These are phyloP conservation scores for Triticum monococcum DNA, from an alignment of 176 grass and related monocot species.

Conservation along the genomic window DNA sequence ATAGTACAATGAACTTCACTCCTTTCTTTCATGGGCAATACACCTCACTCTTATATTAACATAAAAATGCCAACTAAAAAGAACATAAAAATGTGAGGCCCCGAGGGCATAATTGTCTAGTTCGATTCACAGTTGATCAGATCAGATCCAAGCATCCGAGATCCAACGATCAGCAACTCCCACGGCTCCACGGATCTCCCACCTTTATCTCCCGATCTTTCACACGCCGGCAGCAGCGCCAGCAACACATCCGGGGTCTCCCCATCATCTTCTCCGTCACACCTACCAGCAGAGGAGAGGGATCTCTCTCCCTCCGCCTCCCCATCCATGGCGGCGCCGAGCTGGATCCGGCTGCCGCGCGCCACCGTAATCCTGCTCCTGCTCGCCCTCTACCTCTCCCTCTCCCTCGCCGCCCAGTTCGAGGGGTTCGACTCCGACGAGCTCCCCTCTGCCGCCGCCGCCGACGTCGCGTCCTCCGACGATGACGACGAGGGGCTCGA, in stretches of 20 bases:
- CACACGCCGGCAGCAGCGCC: neutral
- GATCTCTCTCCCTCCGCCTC: neutral
- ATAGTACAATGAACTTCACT: too few species aligned
- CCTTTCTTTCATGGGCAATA: too few species aligned
- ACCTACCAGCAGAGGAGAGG: neutral
- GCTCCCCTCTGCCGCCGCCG: conserved; percentile 39
- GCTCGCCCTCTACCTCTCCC: conserved; percentile 48
- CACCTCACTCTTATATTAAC: too few species aligned
- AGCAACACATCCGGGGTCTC: neutral
- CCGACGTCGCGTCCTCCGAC: conserved; percentile 27
- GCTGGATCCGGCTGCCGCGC: conserved; percentile 48
- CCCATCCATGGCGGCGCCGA: conserved; percentile 60
- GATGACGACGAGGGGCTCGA: conserved; percentile 44
- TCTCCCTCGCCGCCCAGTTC: conserved; percentile 68
- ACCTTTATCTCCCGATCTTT: conserved; percentile 8
- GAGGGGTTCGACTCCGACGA: conserved; percentile 92
- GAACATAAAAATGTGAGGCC: too few species aligned
- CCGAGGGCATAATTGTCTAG: neutral
- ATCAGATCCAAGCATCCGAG: conserved; percentile 6
- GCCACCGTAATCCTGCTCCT: conserved; percentile 47
- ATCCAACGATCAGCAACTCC: conserved; percentile 26
- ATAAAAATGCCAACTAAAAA: too few species aligned
- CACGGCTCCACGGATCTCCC: neutral
- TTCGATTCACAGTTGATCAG: neutral
- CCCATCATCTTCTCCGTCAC: conserved; percentile 17